Evolutionary conservation across 306 rosid genomes (phyloP), one percentile per base, ranked within the genome.

Genomic region (Bauhinia variegata): DNA sequence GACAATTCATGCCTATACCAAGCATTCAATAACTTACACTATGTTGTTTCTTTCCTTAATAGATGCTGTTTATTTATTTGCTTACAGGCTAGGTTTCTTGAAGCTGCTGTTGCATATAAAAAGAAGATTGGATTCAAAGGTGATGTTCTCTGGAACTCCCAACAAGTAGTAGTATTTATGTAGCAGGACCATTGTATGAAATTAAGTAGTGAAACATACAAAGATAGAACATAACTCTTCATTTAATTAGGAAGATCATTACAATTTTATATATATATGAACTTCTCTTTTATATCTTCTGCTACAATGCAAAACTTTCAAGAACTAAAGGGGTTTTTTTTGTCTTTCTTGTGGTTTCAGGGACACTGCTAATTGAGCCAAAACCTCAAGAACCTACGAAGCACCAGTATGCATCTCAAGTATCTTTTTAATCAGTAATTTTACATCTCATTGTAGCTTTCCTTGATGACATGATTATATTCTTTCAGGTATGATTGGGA

Each of bases 341-440:
- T 74, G 67, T 62, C 48, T 18, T n/a, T 19, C 52, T 23, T 55
- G 18, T 48, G 33, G 37, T 73, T 78, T 70, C 71, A 93, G 99
- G 99, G 69, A 93, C 97, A 54, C 52, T 90, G 46, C 70, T 93
- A 72, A 90, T 93, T 68, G 99, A 93, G 82, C 99, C 99, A 59
- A 93, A 93, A 78, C 97, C 97, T 46, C 96, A 90, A 80, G 99
- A 93, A 82, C 99, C 97, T 48, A 93, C 95, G 42, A 93, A 93
- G 75, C 99, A 93, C 67, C 99, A 93, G 99, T 90, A 71, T 1
- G 77, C 42, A 43, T 68, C 61, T 63, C 74, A 7, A 16, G 32
- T 66, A 46, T 57, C 60, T 55, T 74, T 44, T 78, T 56, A 46
- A 23, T 68, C 61, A 38, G n/a, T 60, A 13, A 55, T 69, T 67